Evolutionary conservation across 2,329 filamentous ascomycete species (phyloP).

Genomic region (Colletotrichum paranaense): DNA sequence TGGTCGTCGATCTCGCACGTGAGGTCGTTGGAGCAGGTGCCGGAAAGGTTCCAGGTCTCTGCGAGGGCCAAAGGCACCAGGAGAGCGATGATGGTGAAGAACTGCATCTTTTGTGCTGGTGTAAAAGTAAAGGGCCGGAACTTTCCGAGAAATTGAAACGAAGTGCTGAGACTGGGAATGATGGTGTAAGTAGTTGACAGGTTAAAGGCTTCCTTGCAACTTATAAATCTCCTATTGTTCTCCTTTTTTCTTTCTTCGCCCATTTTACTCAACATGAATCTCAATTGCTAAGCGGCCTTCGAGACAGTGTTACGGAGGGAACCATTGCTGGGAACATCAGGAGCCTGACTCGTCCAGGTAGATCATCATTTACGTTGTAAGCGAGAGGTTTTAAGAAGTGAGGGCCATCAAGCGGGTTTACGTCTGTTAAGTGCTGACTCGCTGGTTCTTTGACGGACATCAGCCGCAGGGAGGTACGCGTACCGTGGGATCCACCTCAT

Average conservation of each 20-base stretch:
- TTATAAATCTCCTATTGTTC: not conserved
- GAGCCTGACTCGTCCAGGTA: not conserved
- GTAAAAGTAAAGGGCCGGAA: not conserved
- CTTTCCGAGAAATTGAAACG: not conserved
- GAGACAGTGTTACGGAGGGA: not conserved
- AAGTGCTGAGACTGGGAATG: not conserved
- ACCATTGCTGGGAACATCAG: not conserved
- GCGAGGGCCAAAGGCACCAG: not conserved
- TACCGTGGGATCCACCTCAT: too few species aligned
- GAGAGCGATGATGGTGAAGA: not conserved
- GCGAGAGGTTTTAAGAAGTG: too few species aligned
- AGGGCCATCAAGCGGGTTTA: too few species aligned
- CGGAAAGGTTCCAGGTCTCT: not conserved
- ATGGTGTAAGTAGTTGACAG: not conserved
- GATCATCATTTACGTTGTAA: not conserved
- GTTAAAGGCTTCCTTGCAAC: not conserved
- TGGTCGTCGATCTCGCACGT: conserved; percentile 9
- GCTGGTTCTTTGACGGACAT: too few species aligned
- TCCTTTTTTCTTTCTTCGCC: not conserved
- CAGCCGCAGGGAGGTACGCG: too few species aligned
- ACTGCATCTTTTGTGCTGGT: not conserved
- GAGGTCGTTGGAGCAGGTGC: not conserved
- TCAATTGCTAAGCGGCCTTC: not conserved
- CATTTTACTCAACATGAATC: not conserved
- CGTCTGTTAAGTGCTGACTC: too few species aligned